Conservation (phyloP, 2,329 filamentous ascomycete species). For the Monosporascus sp. region DNA sequence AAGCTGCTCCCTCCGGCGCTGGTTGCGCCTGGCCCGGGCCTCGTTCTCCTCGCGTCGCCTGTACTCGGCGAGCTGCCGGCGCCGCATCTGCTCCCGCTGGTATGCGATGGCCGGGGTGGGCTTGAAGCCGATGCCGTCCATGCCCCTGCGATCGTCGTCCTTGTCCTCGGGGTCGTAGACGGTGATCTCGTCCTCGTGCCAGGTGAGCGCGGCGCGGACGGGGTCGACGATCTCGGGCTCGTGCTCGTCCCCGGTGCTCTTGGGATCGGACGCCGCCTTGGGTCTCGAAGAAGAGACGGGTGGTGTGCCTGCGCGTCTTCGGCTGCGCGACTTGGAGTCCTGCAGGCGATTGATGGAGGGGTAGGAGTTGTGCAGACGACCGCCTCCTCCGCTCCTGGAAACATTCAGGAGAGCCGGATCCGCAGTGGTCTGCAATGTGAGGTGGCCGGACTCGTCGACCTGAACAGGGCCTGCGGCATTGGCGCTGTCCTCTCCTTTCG, state of each 20-base stretch:
- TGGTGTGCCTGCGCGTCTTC: slow-evolving; percentile 23
- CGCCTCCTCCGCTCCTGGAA: slow-evolving; percentile 7
- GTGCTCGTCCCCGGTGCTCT: slow-evolving; percentile 25
- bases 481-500: slow-evolving; percentile 8
- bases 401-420: slow-evolving; percentile 16
- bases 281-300: slow-evolving; percentile 15
- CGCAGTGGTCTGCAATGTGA: slow-evolving; percentile 15
- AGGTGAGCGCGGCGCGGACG: slow-evolving; percentile 56
- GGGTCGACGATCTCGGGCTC: slow-evolving; percentile 43
- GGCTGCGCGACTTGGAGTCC: slow-evolving; percentile 32
- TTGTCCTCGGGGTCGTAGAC: slow-evolving; percentile 60
- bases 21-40: slow-evolving; percentile 51
- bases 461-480: slow-evolving; percentile 9
- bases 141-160: slow-evolving; percentile 62
- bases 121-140: slow-evolving; percentile 64
- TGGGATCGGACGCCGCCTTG: slow-evolving; percentile 12
- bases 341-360: slow-evolving; percentile 35
- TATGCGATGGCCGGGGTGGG: slow-evolving; percentile 58
- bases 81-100: slow-evolving; percentile 50
- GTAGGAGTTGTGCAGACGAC: slow-evolving; percentile 29
- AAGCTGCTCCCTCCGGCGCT: slow-evolving; percentile 39
- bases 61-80: slow-evolving; percentile 59
- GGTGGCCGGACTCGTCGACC: slow-evolving; percentile 10
- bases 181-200: slow-evolving; percentile 65
- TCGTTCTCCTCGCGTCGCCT: slow-evolving; percentile 56